Evolutionary conservation across 108 stramenopile genomes (phyloP).

Genomic region (Heterococcus sp.): DNA sequence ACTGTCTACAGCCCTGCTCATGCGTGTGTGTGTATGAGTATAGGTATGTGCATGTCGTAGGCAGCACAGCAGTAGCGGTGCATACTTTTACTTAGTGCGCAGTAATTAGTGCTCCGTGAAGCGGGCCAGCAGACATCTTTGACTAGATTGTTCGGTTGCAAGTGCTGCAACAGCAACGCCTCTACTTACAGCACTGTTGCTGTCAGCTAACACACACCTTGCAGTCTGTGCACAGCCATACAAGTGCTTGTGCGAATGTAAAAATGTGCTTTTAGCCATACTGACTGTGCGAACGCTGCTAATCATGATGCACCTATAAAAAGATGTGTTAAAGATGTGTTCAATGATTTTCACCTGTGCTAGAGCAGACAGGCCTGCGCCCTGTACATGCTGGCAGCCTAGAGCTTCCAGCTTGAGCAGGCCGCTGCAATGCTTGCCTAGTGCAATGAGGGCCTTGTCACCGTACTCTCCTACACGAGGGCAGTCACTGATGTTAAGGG

Average conservation of each 20-base stretch:
- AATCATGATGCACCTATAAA: no score
- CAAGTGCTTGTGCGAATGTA: no score
- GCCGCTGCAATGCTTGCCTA: constrained; percentile 46
- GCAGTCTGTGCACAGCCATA: no score
- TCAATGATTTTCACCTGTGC: background rate
- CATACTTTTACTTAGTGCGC: background rate
- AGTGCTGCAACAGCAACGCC: no score
- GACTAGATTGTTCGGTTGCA: no score
- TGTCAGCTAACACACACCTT: no score
- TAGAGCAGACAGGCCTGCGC: background rate
- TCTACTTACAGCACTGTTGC: no score
- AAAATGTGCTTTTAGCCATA: no score
- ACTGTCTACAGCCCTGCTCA: constrained; percentile 44
- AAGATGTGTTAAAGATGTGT: background rate
- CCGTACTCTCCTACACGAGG: constrained; percentile 54
- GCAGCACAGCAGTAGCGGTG: background rate
- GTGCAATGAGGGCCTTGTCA: constrained; percentile 50
- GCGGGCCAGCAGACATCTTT: background rate
- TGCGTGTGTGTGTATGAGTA: constrained; percentile 16
- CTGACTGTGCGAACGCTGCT: no score
- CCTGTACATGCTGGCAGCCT: constrained; percentile 54
- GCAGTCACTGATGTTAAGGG: constrained; percentile 47
- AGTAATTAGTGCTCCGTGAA: background rate
- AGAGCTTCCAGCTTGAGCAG: constrained; percentile 44
- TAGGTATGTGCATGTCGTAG: background rate